Evolutionary conservation across 768 basidiomycete species (phyloP), one percentile per base, ranked within the genome.

Genomic region (Boletus tylopilopsis): DNA sequence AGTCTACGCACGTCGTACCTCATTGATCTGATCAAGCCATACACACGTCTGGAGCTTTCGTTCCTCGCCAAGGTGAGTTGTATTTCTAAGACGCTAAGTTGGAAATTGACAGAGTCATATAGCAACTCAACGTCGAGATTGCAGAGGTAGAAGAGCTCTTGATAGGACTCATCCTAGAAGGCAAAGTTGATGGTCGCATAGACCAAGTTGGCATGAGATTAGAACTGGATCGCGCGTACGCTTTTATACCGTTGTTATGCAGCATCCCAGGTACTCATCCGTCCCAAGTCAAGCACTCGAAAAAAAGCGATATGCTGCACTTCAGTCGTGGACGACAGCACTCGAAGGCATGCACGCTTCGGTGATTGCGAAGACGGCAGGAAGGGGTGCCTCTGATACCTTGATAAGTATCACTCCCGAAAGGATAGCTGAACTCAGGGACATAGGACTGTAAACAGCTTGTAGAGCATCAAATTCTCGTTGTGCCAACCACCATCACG

Each of bases 21-120:
- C 58, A 93, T 98, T 58, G 96, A 98, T 64, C 82, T 97, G 52
- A 96, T 98, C 75, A 95, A 94, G 67, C 94, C 96, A 8, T 99
- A 99, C 72, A 94, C 91, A 1, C 79, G 95, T 27, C 78, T 99
- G 25, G 95, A 98, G 67, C 77, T 98, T 35, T 80, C 86, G 18
- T 96, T 94, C 77, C 80, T 99, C 6, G 94, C 91, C 29, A 91
- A 90, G 76, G 94, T 89, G 54, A 42, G 73, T 61, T 39, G 18
- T 1, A 12, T 16, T 46, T 7, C 2, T 11, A n/a, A 12, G 8
- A 13, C 24, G 24, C 22, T 25, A 25, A 16, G 22, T 36, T 10
- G n/a, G 30, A 30, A n/a, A 18, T 49, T 40, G 9, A 57, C 25
- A 44, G 11, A 21, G 43, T 42, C 33, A 15, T 47, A 8, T 57